Evolutionary conservation across 805 yeast genomes (phyloP).

Genomic region (Candida chauliodis): DNA sequence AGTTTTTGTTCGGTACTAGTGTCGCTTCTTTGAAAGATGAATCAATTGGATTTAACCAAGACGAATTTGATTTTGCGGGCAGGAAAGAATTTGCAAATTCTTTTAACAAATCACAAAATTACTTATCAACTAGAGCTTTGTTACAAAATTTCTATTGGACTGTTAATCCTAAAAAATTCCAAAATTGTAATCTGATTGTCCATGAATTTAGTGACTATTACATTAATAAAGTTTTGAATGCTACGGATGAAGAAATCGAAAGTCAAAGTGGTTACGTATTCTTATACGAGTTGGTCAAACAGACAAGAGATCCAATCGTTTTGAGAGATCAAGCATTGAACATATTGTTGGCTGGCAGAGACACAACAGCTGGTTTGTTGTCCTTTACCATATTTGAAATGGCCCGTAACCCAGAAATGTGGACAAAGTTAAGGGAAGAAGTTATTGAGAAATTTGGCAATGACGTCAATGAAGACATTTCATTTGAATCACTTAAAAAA

Average conservation of each 20-base stretch:
- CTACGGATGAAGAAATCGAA: constrained; percentile 27
- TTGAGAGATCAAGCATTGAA: constrained; percentile 37
- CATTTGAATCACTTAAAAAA: constrained; percentile 31
- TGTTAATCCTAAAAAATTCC: constrained; percentile 29
- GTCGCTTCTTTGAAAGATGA: constrained; percentile 23
- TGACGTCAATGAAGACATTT: constrained; percentile 19
- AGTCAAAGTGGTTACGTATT: constrained; percentile 29
- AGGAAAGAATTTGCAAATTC: constrained; percentile 19
- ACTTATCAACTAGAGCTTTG: constrained; percentile 28
- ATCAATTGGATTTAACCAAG: constrained; percentile 17
- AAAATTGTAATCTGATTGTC: constrained; percentile 27
- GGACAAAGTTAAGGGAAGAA: constrained; percentile 25
- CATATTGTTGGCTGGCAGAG: constrained; percentile 37
- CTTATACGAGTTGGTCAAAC: constrained; percentile 36
- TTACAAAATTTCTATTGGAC: constrained; percentile 28
- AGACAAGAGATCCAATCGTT: constrained; percentile 31
- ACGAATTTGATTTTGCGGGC: constrained; percentile 20
- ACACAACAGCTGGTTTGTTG: constrained; percentile 33
- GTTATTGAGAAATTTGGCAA: constrained; percentile 25
- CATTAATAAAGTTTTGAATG: constrained; percentile 27
- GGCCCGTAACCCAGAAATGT: constrained; percentile 28
- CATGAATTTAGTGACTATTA: constrained; percentile 28
- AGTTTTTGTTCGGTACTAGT: constrained; percentile 38
- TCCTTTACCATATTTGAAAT: constrained; percentile 28
- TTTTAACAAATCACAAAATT: constrained; percentile 34